Conservation (phyloP, 208 protist genomes). For the Leishmania tarentolae region DNA sequence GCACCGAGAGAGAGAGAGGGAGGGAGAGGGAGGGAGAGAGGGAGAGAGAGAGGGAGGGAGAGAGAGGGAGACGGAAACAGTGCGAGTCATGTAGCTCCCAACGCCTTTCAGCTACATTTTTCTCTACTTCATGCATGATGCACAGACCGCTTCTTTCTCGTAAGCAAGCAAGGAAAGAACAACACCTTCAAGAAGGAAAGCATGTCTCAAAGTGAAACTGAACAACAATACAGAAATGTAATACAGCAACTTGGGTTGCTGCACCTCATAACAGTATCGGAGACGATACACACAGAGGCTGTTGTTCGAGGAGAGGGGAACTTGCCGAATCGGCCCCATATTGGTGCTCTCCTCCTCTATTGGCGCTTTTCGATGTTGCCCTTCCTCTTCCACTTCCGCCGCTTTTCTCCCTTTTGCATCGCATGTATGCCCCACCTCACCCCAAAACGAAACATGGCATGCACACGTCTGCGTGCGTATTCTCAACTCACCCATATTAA, state of each 20-base stretch:
- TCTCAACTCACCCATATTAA: background rate
- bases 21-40: no score
- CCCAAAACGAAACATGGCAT: background rate
- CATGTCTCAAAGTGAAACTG: background rate
- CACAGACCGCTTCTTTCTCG: no score
- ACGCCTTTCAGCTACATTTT: background rate
- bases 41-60: no score
- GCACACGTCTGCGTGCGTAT: background rate
- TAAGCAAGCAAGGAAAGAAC: background rate
- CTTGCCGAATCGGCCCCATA: background rate
- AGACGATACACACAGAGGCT: background rate
- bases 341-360: background rate
- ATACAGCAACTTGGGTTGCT: background rate
- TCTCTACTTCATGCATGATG: background rate
- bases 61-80: no score
- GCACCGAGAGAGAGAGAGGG: background rate
- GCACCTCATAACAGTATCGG: background rate
- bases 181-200: background rate
- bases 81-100: background rate
- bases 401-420: background rate
- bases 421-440: background rate
- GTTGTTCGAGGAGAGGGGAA: background rate
- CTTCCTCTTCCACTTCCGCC: background rate
- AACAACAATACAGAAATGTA: background rate
- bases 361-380: background rate